Conservation (phyloP, 1,284 basidiomycete genomes). For the Heterobasidion parviporum region DNA sequence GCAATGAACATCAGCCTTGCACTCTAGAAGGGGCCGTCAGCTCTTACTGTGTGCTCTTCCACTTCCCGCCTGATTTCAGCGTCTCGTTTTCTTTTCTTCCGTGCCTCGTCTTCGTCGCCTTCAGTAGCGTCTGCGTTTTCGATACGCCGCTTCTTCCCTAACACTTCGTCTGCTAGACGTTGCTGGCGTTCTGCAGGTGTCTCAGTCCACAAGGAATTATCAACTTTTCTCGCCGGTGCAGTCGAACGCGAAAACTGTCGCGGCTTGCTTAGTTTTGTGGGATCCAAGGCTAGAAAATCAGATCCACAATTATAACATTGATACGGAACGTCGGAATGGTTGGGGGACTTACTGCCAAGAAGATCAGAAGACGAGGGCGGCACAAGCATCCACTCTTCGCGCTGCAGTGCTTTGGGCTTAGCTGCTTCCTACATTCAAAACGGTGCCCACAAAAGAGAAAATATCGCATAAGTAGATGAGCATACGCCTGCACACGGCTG, state of each 20-base stretch:
- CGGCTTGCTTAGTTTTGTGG: slow-evolving; percentile 56
- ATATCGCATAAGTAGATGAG: not conserved
- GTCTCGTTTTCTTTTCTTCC: slow-evolving; percentile 53
- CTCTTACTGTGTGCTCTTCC: slow-evolving; percentile 72
- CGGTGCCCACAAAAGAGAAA: not conserved
- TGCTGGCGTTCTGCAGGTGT: slow-evolving; percentile 84
- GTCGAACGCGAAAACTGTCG: slow-evolving; percentile 71
- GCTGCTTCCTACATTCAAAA: slow-evolving; percentile 46
- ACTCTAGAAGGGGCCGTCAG: not conserved
- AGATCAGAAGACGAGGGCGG: slow-evolving; percentile 77
- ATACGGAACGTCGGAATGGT: not conserved
- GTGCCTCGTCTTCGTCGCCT: slow-evolving; percentile 31
- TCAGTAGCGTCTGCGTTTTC: slow-evolving; percentile 36
- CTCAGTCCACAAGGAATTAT: slow-evolving; percentile 83
- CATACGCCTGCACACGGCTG: not conserved
- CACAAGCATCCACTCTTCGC: slow-evolving; percentile 94
- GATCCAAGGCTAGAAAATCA: slow-evolving; percentile 46
- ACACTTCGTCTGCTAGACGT: slow-evolving; percentile 78
- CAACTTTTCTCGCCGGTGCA: slow-evolving; percentile 31
- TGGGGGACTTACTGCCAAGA: slow-evolving; percentile 51
- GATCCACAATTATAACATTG: not conserved
- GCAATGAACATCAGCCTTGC: not conserved
- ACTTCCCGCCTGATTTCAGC: slow-evolving; percentile 62
- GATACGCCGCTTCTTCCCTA: slow-evolving; percentile 72
- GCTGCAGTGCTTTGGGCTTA: slow-evolving; percentile 66